Base-by-base conservation (phyloP, 2,329 filamentous ascomycete species). In the Curvularia spicifera region DNA sequence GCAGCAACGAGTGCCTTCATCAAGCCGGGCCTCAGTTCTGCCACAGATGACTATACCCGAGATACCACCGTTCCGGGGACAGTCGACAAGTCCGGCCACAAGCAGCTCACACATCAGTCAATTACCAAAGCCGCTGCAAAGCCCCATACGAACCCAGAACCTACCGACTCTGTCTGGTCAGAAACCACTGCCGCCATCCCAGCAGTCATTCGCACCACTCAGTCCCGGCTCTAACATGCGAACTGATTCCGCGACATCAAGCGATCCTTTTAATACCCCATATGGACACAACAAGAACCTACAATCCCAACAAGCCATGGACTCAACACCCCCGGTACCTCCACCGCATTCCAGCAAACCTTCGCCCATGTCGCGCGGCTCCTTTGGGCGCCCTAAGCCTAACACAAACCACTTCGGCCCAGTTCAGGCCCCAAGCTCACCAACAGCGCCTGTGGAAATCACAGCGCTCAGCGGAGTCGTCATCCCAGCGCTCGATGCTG, bases 401-500 rank as follows among this genome's bases (percentile, higher is more conserved):
- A 63, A 61, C 10, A 57, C 59, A 28, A 68, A 64, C 42, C 60
- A 64, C 39, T 50, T 63, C 49, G 60, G 59, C 49, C 63, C 63
- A 45, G 51, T 60, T 15, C 65, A 80, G 83, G 20, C 80, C 83
- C 24, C 83, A 82, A 58, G 53, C 6, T 82, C 85, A 1, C 84
- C 87, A 0, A 72, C 82, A 2, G 86, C 85, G 60, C 78, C 85
- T 24, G 85, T 85, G 12, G 90, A 96, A 57, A 84, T 96, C 22
- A 95, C 96, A 52, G 93, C 93, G 2, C 84, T 97, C 1, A 91
- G 90, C 71, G 91, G 94, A 66, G 94, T 99, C 50, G 91, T 99
- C 37, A 88, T 98, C 62, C 95, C 95, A 0, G 94, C 95, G 1
- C 84, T 99, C 1, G 93, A 97, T 77, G 91, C 95, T 66, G 93